A percentile compares a stretch with the other conserved stretches of the same genome.
These are phyloP conservation scores for Bathelium albidoporum DNA, from an alignment of 495 filamentous ascomycete species.

Conservation along the genomic window DNA sequence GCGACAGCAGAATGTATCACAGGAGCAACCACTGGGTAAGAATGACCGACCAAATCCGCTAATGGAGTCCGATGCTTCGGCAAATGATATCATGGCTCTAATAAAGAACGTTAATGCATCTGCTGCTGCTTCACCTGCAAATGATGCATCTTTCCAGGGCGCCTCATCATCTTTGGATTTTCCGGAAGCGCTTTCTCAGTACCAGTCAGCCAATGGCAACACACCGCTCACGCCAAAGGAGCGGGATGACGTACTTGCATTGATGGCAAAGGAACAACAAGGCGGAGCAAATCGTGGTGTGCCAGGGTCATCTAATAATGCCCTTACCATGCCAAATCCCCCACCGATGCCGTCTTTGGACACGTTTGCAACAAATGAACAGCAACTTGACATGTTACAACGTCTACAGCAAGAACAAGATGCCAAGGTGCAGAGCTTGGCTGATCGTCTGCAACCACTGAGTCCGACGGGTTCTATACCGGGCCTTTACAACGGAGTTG, in stretches of 20 bases:
- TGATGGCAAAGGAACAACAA: conserved; percentile 53
- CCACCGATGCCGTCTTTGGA: conserved; percentile 53
- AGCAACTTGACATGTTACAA: conserved; percentile 63
- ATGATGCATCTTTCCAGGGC: conserved; percentile 15
- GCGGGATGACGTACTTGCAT: conserved; percentile 65
- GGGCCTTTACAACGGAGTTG: conserved; percentile 46
- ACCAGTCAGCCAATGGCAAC: conserved; percentile 53
- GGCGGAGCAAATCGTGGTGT: conserved; percentile 16
- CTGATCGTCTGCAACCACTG: conserved; percentile 60
- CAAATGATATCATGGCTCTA: conserved; percentile 68
- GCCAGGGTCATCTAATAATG: conserved; percentile 35
- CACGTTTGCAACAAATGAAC: conserved; percentile 41
- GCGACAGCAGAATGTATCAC: conserved; percentile 6
- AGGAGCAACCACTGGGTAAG: background rate
- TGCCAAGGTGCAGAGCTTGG: conserved; percentile 58
- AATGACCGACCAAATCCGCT: background rate
- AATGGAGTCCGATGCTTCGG: conserved; percentile 12
- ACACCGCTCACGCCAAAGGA: conserved; percentile 65
- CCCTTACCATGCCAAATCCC: conserved; percentile 50
- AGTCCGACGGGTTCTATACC: conserved; percentile 73
- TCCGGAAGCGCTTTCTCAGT: conserved; percentile 60
- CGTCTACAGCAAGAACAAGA: conserved; percentile 65
- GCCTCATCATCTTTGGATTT: conserved; percentile 49
- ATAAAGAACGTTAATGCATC: conserved; percentile 71
- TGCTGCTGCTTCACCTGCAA: conserved; percentile 36